phyloP scores from a whole-genome alignment of 805 yeast genomes.

The Candida koratica region DNA sequence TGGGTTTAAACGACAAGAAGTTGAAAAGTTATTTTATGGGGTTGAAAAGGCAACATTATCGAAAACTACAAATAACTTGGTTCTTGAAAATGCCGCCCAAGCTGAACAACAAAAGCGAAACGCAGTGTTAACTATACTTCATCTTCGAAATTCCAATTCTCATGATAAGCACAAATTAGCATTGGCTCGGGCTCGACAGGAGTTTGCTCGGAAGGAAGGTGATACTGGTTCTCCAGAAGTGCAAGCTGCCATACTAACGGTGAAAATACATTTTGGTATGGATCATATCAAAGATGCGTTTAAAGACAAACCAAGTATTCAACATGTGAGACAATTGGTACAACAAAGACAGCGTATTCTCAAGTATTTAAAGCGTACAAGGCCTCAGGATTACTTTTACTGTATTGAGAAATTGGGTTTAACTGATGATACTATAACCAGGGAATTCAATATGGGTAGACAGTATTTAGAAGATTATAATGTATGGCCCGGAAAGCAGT shows the following conservation, averaged over 20 bases:
- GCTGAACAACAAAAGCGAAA: slow-evolving; percentile 57
- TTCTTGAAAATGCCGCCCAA: slow-evolving; percentile 24
- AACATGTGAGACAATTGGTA: slow-evolving; percentile 73
- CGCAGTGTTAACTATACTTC: slow-evolving; percentile 66
- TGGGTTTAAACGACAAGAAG: slow-evolving; percentile 57
- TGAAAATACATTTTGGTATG: slow-evolving; percentile 72
- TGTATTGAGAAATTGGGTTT: slow-evolving; percentile 84
- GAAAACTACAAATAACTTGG: slow-evolving; percentile 29
- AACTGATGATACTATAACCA: slow-evolving; percentile 69
- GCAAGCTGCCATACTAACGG: slow-evolving; percentile 88
- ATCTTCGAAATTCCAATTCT: slow-evolving; percentile 65
- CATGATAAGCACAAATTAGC: slow-evolving; percentile 57
- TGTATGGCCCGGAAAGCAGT: slow-evolving; percentile 69
- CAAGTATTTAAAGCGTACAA: slow-evolving; percentile 73
- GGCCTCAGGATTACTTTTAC: slow-evolving; percentile 81
- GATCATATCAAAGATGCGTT: slow-evolving; percentile 63
- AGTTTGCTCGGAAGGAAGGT: slow-evolving; percentile 78
- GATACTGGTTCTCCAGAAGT: slow-evolving; percentile 96
- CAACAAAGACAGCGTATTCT: slow-evolving; percentile 84
- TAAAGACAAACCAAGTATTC: slow-evolving; percentile 68
- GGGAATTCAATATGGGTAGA: slow-evolving; percentile 78
- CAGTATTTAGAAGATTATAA: slow-evolving; percentile 74
- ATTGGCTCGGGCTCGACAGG: slow-evolving; percentile 62
- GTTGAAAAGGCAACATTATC: slow-evolving; percentile 61
- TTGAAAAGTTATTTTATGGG: slow-evolving; percentile 72